These are phyloP conservation scores for Alternaria novae-zelandiae DNA, from an alignment of 2,329 filamentous ascomycete species.

Conservation along the genomic window DNA sequence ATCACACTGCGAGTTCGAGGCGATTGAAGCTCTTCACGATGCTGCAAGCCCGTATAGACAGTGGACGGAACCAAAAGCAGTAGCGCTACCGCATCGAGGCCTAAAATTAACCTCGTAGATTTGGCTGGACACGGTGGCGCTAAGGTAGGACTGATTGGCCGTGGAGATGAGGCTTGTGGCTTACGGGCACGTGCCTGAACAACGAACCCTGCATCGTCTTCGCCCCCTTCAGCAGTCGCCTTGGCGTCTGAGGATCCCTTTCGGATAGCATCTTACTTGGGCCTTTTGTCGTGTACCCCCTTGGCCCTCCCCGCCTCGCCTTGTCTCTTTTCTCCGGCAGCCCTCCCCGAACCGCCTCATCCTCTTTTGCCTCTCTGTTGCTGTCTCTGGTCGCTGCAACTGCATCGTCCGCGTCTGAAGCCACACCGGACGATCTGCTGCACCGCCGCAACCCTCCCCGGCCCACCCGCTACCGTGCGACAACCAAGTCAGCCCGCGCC, in stretches of 20 bases:
- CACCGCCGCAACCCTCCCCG: slow-evolving; percentile 11
- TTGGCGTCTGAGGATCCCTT: slow-evolving; percentile 14
- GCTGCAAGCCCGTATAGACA: not conserved
- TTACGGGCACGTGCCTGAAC: not conserved
- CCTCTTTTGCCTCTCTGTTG: not conserved
- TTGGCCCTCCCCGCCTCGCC: slow-evolving; percentile 1
- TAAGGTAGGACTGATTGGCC: slow-evolving; percentile 6
- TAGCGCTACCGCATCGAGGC: slow-evolving; percentile 8
- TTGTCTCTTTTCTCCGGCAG: not conserved
- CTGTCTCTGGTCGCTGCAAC: not conserved
- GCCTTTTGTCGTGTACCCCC: slow-evolving; percentile 1
- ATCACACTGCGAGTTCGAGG: not conserved
- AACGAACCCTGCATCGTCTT: slow-evolving; percentile 8
- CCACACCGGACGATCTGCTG: slow-evolving; percentile 4
- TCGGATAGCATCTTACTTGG: slow-evolving; percentile 2
- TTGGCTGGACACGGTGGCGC: slow-evolving; percentile 6
- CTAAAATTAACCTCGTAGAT: slow-evolving; percentile 9
- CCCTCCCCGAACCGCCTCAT: not conserved
- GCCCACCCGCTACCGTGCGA: slow-evolving; percentile 7
- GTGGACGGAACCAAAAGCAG: slow-evolving; percentile 5
- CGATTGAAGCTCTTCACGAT: not conserved
- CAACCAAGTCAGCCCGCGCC: slow-evolving; percentile 1
- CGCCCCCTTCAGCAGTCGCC: slow-evolving; percentile 10
- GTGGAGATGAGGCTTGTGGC: slow-evolving; percentile 5
- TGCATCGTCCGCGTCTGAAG: not conserved